These are phyloP conservation scores for Tolypocladium tropicale DNA, from an alignment of 2,329 filamentous ascomycete species.

Conservation along the genomic window DNA sequence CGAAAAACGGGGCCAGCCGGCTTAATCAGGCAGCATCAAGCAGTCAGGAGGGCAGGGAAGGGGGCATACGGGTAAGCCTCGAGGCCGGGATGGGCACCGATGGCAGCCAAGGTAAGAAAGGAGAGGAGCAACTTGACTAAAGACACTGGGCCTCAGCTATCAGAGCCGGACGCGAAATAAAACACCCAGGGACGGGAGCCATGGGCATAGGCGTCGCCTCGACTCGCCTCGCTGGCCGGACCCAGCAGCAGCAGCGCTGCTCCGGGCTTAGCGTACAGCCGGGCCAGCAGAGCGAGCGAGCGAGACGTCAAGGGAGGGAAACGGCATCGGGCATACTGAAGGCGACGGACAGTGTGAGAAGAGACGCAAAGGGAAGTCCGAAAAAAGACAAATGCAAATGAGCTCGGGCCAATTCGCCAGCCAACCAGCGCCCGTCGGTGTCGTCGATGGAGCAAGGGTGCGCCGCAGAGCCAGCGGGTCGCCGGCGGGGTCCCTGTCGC, in stretches of 20 bases:
- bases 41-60: not conserved
- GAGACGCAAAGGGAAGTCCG: not conserved
- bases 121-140: not conserved
- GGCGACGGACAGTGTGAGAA: not conserved
- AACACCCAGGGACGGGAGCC: not conserved
- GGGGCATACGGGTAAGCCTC: not conserved
- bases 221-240: not conserved
- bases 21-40: conserved; percentile 6
- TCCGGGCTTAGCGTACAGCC: not conserved
- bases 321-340: not conserved
- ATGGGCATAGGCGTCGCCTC: not conserved
- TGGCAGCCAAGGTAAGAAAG: no score
- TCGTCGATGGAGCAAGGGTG: not conserved
- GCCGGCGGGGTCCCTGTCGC: not conserved
- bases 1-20: conserved; percentile 9
- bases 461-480: not conserved
- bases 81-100: no score
- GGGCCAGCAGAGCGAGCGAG: not conserved
- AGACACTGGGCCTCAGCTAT: no score
- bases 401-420: not conserved
- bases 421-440: not conserved
- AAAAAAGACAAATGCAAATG: not conserved
- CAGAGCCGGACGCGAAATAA: not conserved
- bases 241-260: no score
- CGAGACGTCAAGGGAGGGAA: not conserved